Conservation (phyloP, 495 filamentous ascomycete genomes). For the Elasticomyces elasticus region DNA sequence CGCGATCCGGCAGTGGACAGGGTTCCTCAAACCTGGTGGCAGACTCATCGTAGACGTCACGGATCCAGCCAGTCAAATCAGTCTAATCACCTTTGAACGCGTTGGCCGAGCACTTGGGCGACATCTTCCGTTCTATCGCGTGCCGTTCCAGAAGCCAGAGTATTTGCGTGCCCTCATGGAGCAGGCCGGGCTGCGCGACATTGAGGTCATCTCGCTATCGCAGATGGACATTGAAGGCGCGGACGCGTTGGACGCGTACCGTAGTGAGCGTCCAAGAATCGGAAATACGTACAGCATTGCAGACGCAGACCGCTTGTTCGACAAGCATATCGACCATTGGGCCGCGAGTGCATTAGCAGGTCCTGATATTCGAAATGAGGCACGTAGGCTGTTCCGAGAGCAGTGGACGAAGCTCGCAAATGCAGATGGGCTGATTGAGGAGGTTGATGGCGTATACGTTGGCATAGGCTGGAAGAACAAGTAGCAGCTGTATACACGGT, state of each 20-base stretch:
- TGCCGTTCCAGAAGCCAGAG: constrained; percentile 7
- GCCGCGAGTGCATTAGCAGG: background rate
- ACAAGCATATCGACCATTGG: constrained; percentile 6
- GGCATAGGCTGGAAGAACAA: constrained; percentile 11
- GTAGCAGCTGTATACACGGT: too few species aligned
- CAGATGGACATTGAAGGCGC: background rate
- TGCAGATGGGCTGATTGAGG: constrained; percentile 9
- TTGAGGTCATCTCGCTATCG: constrained; percentile 3
- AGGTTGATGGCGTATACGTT: constrained; percentile 14
- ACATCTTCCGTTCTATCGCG: constrained; percentile 11
- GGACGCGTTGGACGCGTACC: constrained; percentile 4
- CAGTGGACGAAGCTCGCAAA: constrained; percentile 17
- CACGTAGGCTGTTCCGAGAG: constrained; percentile 14
- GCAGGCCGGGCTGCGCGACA: background rate
- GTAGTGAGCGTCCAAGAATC: background rate
- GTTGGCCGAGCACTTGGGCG: constrained; percentile 6
- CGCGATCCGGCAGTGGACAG: constrained; percentile 30
- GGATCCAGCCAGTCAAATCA: constrained; percentile 8
- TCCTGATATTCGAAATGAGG: constrained; percentile 4
- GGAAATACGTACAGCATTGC: background rate
- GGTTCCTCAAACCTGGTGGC: constrained; percentile 31
- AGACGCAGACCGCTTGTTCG: constrained; percentile 9
- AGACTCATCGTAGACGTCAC: constrained; percentile 21
- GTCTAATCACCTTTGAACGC: constrained; percentile 12
- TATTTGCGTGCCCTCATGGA: constrained; percentile 1